Base-by-base conservation (phyloP, 768 basidiomycete species). In the Clathrus columnatus region DNA sequence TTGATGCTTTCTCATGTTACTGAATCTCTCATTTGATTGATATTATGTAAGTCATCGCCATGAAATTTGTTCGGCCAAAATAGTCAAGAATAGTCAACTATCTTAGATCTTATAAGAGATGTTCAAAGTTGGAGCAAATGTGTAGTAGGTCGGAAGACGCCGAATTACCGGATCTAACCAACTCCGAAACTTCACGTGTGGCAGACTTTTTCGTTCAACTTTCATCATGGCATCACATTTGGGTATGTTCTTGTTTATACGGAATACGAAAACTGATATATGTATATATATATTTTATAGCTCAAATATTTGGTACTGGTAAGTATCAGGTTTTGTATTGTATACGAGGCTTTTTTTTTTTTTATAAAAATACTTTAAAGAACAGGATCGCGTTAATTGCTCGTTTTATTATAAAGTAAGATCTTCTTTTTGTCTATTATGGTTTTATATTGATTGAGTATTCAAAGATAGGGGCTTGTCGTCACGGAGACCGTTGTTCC, bases 401-500 rank as follows among this genome's bases (percentile, higher is more conserved):
- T 97, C 94, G 1, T 98, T 99, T 75, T 98, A 96, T 73, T 93
- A 95, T 76, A 95, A 95, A 74, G 88, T 88, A 59, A 29, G 80
- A 68, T 36, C 27, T 20, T 36, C 48, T 20, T 17, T 42, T 36
- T 56, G 52, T 44, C 21, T 20, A 48, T 17, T 44, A 54, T 51
- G n/a, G 55, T 57, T 50, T 36, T 57, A 57, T 42, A 61, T 46
- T 43, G 32, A 50, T 48, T 53, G 10, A 46, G 59, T 54, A 46
- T n/a, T 23, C 48, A 16, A 56, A 94, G 88, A 99, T 99, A 74
- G 96, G 96, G 57, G 96, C 96, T 47, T 99, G 96, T 72, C 79
- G 96, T 52, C 96, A 99, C 70, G 96, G 96, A 29, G 96, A 99
- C 64, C 82, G 96, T 56, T 99, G 96, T 71, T 98, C 96, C 3